These are phyloP conservation scores for Aureobasidium melanogenum DNA, from an alignment of 2,329 filamentous ascomycete species.

Conservation along the genomic window DNA sequence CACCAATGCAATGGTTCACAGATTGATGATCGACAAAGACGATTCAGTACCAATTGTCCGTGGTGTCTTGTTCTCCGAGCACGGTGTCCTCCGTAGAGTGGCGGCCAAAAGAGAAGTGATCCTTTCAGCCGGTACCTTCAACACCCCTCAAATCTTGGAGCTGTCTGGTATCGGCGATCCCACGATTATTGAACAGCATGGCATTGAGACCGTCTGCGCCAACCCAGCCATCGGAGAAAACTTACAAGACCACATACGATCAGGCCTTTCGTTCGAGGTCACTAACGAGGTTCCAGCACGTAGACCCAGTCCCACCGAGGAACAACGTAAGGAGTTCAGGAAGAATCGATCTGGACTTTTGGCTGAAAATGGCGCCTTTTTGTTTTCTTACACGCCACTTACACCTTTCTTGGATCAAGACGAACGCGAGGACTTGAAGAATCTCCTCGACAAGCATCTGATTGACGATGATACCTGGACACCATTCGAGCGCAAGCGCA, in stretches of 20 bases:
- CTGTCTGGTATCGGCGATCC: constrained; percentile 47
- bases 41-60: not conserved
- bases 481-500: not conserved
- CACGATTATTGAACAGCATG: constrained; percentile 30
- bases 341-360: not conserved
- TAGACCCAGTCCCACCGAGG: not conserved
- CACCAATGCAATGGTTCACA: constrained; percentile 15
- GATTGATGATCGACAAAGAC: constrained; percentile 13
- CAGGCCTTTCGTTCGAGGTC: constrained; percentile 18
- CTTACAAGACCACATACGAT: constrained; percentile 38
- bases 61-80: constrained; percentile 1
- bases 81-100: not conserved
- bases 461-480: not conserved
- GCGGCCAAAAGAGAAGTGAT: constrained; percentile 41
- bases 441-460: not conserved
- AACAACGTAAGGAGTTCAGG: not conserved
- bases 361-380: not conserved
- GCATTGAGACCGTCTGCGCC: constrained; percentile 30
- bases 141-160: constrained; percentile 51
- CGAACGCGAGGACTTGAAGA: not conserved
- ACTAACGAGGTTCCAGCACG: constrained; percentile 17
- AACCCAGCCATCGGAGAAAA: constrained; percentile 39
- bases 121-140: constrained; percentile 48
- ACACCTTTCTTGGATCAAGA: not conserved
- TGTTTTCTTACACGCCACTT: constrained; percentile 3